Base-by-base conservation (phyloP, 2,329 filamentous ascomycete species). In the Arthrobotrys megalospora region DNA sequence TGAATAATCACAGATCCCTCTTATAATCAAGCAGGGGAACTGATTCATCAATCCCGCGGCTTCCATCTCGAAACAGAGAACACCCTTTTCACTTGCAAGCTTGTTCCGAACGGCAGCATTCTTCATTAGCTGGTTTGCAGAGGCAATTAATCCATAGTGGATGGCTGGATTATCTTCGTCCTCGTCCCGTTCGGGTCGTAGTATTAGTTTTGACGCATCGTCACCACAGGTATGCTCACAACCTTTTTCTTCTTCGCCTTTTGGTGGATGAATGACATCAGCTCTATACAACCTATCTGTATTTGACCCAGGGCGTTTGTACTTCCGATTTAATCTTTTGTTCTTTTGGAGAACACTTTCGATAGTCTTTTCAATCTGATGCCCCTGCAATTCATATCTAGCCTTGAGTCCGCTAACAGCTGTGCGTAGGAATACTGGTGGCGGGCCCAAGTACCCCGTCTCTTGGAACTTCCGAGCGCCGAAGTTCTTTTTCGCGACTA, bases 201-300 rank as follows among this genome's bases (percentile, higher is more conserved):
- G 24, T 34, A 81, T 70, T 41, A 82, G 60, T 45, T 79, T 73
- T 58, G 68, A 70, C 64, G 55, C 58, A 4, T 24, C 24, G 16
- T 68, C 14, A 11, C 65, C 50, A 47, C 65, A 68, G 32, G 7
- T 43, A 28, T 28, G 7, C 12, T 2, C 24, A 12, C 53, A 60
- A 11, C 11, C 7, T 8, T 11, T 19, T 3, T 48, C 34, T 16
- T 34, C 47, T 12, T 24, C 14, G 3, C 32, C 24, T 0, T 28
- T 32, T 16, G n/a, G 19, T 8, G 21, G 19, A 34, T 73, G 69
- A 8, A 50, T 34, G 53, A 81, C 43, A 10, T 48, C 52, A 41
- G 79, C 32, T 65, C 71, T 50, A 79, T 83, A 85, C 10, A 85
- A 75, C 48, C 63, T 80, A 58, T 85, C 83, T 36, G 64, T 82